A percentile compares a stretch with the other conserved stretches of the same genome.
Conservation (phyloP, 495 filamentous ascomycete genomes). For the Hypoxylon intermedium region DNA sequence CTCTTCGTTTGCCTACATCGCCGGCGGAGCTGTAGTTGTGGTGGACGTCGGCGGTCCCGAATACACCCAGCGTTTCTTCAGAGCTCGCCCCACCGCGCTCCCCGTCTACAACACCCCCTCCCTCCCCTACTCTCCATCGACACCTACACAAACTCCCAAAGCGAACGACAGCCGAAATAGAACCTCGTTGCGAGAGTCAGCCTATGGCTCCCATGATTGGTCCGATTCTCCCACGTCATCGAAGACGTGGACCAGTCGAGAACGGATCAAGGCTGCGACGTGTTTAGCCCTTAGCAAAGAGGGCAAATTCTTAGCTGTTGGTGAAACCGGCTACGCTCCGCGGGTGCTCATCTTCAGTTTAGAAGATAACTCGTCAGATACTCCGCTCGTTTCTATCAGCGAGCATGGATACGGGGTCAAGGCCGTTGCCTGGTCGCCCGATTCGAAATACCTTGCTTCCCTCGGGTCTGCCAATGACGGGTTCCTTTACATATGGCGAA, state of each 20-base stretch:
- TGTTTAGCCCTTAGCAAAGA: conserved; percentile 90
- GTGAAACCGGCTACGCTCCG: conserved; percentile 95
- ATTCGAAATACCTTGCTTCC: conserved; percentile 86
- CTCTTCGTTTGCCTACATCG: conserved; percentile 84
- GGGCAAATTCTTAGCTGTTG: conserved; percentile 87
- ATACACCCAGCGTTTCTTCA: conserved; percentile 85
- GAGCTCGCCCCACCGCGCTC: conserved; percentile 79
- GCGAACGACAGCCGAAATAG: conserved; percentile 69
- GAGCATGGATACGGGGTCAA: conserved; percentile 92
- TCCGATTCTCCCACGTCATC: conserved; percentile 67
- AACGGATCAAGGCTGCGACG: conserved; percentile 94
- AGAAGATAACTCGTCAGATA: conserved; percentile 76
- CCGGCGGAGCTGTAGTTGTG: conserved; percentile 93
- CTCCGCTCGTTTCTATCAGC: conserved; percentile 80
- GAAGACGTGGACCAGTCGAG: conserved; percentile 82
- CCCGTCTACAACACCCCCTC: conserved; percentile 63
- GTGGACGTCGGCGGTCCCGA: conserved; percentile 77
- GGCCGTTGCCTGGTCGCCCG: conserved; percentile 85
- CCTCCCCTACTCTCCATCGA: conserved; percentile 47
- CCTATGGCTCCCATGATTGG: conserved; percentile 55
- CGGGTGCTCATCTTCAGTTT: conserved; percentile 89
- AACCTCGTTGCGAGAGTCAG: conserved; percentile 63
- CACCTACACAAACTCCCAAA: conserved; percentile 69
- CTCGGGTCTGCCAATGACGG: conserved; percentile 90
- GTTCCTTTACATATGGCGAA: conserved; percentile 89